Evolutionary conservation across 768 basidiomycete species (phyloP), one percentile per base, ranked within the genome.

Genomic region (Mycena rosella): DNA sequence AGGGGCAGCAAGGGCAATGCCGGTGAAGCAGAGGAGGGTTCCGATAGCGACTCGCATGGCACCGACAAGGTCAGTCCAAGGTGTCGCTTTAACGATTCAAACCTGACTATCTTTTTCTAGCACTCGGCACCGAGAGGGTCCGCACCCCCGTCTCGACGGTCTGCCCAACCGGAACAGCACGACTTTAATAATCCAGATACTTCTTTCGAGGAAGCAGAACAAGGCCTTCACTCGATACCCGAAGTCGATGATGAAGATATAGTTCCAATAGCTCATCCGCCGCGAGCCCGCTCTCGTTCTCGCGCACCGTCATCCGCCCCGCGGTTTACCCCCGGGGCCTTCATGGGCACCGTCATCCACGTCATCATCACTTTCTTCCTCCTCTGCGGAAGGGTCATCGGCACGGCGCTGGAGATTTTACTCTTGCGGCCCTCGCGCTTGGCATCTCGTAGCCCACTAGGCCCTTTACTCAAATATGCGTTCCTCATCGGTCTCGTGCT

Each of bases 221-320:
- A 85, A 69, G 85, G 87, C 2, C 83, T 93, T 29, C 79, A 86
- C 26, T 86, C 89, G 10, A 91, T 93, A 72, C 82, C 85, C 7
- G 92, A 93, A 80, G 81, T 83, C 30, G 88, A 93, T 4, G 91
- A 92, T 74, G 82, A 79, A 30, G 55, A 70, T 36, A 32, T 70
- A 63, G 73, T 74, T 54, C 78, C 77, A 45, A 51, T 76, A 29
- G 56, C 65, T 55, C 66, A 78, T 55, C 74, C 68, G 29, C 72
- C 73, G 29, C 74, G 74, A 60, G 71, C 69, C 40, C 72, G 73
- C 65, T 62, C 75, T 71, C 66, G 57, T 59, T 54, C 76, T 74
- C 82, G 62, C 77, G 81, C 60, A 76, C 79, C 65, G 17, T 57
- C 66, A 27, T 24, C 47, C 36, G 48, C 24, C 15, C 69, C 72